Percentiles rank a stretch among this genome's conserved stretches.
These are phyloP conservation scores for Lodderomyces theae DNA, from an alignment of 1,139 yeast genomes.

Conservation along the genomic window DNA sequence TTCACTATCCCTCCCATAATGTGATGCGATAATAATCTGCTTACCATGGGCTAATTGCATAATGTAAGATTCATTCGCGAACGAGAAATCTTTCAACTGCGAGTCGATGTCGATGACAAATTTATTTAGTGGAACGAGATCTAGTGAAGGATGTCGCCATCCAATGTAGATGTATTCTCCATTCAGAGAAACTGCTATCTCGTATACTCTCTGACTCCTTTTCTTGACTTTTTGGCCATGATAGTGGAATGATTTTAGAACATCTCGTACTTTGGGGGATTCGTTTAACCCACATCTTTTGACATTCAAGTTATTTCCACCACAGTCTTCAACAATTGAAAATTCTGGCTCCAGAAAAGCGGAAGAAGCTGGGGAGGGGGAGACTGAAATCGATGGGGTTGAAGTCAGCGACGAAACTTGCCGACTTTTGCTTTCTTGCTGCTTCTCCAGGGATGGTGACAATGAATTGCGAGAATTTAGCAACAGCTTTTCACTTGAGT, in stretches of 20 bases:
- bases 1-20: slow-evolving; percentile 10
- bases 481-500: neutral
- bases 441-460: neutral
- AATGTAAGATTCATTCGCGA: slow-evolving; percentile 11
- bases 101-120: slow-evolving; percentile 11
- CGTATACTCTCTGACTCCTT: neutral
- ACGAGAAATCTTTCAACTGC: slow-evolving; percentile 12
- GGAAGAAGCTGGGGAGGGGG: slow-evolving; percentile 1
- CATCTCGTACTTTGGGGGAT: slow-evolving; percentile 5
- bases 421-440: neutral
- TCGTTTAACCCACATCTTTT: neutral
- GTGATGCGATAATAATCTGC: slow-evolving; percentile 13
- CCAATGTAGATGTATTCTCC: slow-evolving; percentile 12
- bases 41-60: slow-evolving; percentile 10
- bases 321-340: slow-evolving; percentile 8
- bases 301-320: slow-evolving; percentile 5
- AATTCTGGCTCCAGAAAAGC: neutral
- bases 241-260: slow-evolving; percentile 8
- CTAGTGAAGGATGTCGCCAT: slow-evolving; percentile 2
- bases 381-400: too few relatives aligned
- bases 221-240: slow-evolving; percentile 1
- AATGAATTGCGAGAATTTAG: neutral
- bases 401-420: too few relatives aligned
- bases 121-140: slow-evolving; percentile 4
- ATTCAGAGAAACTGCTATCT: slow-evolving; percentile 12